phyloP scores from a whole-genome alignment of 768 basidiomycete species.

The Trametes cinnabarina region DNA sequence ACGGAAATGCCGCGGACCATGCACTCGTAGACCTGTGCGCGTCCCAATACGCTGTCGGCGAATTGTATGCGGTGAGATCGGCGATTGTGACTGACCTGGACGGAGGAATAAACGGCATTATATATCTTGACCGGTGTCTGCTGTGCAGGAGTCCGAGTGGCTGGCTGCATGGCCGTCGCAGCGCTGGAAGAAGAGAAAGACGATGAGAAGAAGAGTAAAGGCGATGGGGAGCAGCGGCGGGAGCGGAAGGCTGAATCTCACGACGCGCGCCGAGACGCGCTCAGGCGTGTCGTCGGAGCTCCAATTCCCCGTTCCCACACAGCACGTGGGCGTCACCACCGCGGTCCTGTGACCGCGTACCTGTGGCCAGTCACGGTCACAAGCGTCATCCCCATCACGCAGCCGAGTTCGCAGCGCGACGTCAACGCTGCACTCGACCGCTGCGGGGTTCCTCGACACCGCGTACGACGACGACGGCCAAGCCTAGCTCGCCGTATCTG shows the following conservation, averaged over 20 bases:
- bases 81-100: slow-evolving; percentile 53
- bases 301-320: slow-evolving; percentile 14
- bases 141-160: slow-evolving; percentile 29
- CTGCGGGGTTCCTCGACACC: slow-evolving; percentile 1
- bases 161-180: slow-evolving; percentile 32
- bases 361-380: neutral
- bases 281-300: slow-evolving; percentile 25
- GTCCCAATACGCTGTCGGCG: slow-evolving; percentile 20
- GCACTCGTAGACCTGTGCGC: slow-evolving; percentile 85
- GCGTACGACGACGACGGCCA: slow-evolving; percentile 7
- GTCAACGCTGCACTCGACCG: slow-evolving; percentile 1
- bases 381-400: neutral
- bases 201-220: neutral
- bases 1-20: slow-evolving; percentile 98
- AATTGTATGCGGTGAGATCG: slow-evolving; percentile 12
- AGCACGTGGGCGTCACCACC: slow-evolving; percentile 20
- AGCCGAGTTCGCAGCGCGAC: neutral
- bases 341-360: slow-evolving; percentile 21
- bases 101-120: slow-evolving; percentile 90
- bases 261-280: slow-evolving; percentile 28
- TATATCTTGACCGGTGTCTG: slow-evolving; percentile 71
- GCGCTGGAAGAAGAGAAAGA: slow-evolving; percentile 20
- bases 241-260: slow-evolving; percentile 18
- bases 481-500: neutral
- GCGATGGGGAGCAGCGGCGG: slow-evolving; percentile 1